Base-by-base conservation (phyloP, 148 eudicot genomes). In the Diospyros lotus region DNA sequence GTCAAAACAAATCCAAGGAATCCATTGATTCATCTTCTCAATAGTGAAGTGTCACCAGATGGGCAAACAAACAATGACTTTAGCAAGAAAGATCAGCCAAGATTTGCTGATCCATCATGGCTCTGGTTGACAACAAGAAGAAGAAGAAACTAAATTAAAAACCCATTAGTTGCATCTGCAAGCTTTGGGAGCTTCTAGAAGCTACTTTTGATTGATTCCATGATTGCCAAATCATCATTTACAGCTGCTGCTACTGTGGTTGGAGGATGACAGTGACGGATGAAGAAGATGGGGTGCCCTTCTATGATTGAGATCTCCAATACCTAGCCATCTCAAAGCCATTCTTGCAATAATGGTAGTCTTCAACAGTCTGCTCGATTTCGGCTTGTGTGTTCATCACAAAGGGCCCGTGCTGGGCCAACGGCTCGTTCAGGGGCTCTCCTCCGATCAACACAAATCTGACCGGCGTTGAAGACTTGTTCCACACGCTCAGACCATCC, bases 371-470 rank as follows among this genome's bases (percentile, higher is more conserved):
- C 86, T 89, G 79, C 61, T 90, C 86, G 82, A 95, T 90, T 71
- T 95, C 96, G n/a, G 84, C 93, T 68, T 87, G 91, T 9, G 99
- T 86, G 74, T 92, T 95, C 99, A 95, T 95, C 76, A 95, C 99
- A 87, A 95, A 95, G 12, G 99, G 99, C 6, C 99, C 99, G 72
- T 92, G 83, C 73, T 90, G 99, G 9, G 85, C 96, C 85, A 95
- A 91, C 1, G 97, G 97, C 68, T 95, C 99, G 53, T 86, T 86
- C 11, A 95, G 63, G 0, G 97, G 99, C 64, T 90, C 76, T 2
- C 99, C 99, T 42, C 94, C 96, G 17, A 92, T 82, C 66, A 95
- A 79, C 74, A 88, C 88, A 65, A 89, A 92, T 28, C 96, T 84
- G 38, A 95, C 66, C 2, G 79, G 61, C 51, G 77, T 72, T 2